Base-by-base conservation (phyloP, 2,329 filamentous ascomycete species). In the Penicillium hesseltinei region DNA sequence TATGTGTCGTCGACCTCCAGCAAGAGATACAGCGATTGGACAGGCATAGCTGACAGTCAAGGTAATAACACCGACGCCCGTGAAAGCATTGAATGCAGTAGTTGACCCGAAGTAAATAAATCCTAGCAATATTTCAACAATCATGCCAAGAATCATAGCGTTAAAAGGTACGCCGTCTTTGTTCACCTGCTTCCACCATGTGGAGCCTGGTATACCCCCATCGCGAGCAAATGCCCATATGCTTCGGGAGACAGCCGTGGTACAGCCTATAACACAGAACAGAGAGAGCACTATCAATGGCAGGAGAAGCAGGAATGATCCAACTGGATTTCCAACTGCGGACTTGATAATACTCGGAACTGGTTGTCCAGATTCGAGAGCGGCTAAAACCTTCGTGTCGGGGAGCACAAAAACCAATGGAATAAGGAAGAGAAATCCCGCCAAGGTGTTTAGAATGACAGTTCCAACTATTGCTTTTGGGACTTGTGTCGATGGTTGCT, bases 71-170 rank as follows among this genome's bases (percentile, higher is more conserved):
- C 88, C 88, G 0, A 90, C 87, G 33, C 88, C 88, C 0, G 88
- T 91, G 71, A 91, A 91, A n/a, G 84, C 86, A 75, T 87, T 88
- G 77, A 92, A 92, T 0, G 89, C 88, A 0, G 88, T 86, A 0
- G 82, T 82, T 2, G 85, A 88, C 19, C 89, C 89, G 62, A 92
- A 90, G 76, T 89, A 91, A 70, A 91, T 90, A 57, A 88, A 81
- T 0, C 88, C 88, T 0, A 91, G 81, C 19, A 90, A 74, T 63
- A 84, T 88, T 70, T 89, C 85, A 48, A 92, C 82, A 0, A 80
- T 69, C 0, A 88, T 87, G 0, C 87, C 89, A 2, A 92, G 78
- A 8, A 85, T 77, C 13, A 91, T 79, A 0, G 85, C 88, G 78
- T 80, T 84, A 4, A 92, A 75, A 0, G 89, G 89, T 52, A 91